These are phyloP conservation scores for Biscutella laevigata DNA, from an alignment of 441 rosid species.

Conservation along the genomic window DNA sequence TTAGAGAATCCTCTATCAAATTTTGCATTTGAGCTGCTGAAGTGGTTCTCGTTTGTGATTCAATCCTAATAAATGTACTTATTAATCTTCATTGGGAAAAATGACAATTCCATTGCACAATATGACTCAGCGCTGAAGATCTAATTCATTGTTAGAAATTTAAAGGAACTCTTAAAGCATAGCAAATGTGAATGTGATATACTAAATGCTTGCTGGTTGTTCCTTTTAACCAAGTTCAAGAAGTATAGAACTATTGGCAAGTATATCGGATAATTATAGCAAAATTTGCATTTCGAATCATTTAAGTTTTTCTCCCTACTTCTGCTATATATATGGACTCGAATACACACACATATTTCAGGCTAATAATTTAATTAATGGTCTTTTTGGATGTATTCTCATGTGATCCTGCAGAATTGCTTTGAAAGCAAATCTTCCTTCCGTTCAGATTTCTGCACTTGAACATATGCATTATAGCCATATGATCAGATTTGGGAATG, in stretches of 20 bases:
- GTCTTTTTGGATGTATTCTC: not conserved
- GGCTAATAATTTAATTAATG: not conserved
- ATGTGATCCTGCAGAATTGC: constrained; percentile 54
- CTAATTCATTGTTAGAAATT: not conserved
- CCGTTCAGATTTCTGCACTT: constrained; percentile 68
- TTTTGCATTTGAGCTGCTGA: constrained; percentile 3
- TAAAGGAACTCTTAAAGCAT: not conserved
- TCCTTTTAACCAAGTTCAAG: not conserved
- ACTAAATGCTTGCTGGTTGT: not conserved
- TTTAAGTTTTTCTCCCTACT: too few relatives aligned
- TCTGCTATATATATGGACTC: too few relatives aligned
- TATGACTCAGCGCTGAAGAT: not conserved
- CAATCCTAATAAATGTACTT: not conserved
- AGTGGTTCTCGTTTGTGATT: constrained; percentile 4
- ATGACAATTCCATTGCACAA: not conserved
- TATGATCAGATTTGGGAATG: constrained; percentile 90
- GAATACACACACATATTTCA: not conserved
- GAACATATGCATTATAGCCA: constrained; percentile 95
- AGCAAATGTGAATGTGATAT: not conserved
- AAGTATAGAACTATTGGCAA: not conserved
- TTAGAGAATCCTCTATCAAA: constrained; percentile 3
- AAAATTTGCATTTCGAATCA: too few relatives aligned
- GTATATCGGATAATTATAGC: too few relatives aligned
- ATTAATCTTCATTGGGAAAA: not conserved
- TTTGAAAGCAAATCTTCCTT: constrained; percentile 55